Evolutionary conservation across 441 rosid genomes (phyloP).

Genomic region (Hura crepitans): DNA sequence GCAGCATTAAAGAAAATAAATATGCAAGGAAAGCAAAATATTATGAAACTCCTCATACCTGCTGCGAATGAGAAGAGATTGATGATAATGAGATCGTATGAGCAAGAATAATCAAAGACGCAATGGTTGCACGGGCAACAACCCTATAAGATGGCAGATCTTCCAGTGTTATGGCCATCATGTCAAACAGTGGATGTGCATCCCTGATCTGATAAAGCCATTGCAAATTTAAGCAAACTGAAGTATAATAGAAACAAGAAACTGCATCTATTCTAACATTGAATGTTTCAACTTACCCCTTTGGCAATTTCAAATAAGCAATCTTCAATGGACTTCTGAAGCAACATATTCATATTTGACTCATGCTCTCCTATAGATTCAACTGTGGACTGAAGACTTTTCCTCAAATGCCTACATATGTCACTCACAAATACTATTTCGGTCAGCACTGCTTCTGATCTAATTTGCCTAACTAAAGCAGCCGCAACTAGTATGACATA

Average conservation of each 20-base stretch:
- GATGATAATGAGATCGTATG: conserved; percentile 71
- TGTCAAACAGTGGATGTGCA: conserved; percentile 56
- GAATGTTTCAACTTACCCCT: conserved; percentile 50
- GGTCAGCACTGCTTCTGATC: conserved; percentile 56
- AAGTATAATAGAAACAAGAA: conserved; percentile 18
- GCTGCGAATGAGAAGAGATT: conserved; percentile 49
- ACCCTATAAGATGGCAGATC: conserved; percentile 73
- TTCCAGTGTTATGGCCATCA: conserved; percentile 83
- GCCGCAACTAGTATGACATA: conserved; percentile 68
- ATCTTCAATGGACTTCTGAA: conserved; percentile 87
- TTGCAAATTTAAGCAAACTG: conserved; percentile 18
- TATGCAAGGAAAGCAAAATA: background rate
- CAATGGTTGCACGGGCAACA: conserved; percentile 71
- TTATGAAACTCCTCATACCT: conserved; percentile 41
- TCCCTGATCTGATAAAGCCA: conserved; percentile 51
- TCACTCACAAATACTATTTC: conserved; percentile 85
- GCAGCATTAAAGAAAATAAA: background rate
- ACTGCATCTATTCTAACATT: background rate
- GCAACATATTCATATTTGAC: conserved; percentile 52
- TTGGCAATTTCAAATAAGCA: conserved; percentile 86
- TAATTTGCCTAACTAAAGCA: conserved; percentile 67
- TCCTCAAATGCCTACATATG: conserved; percentile 90
- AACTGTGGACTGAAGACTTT: conserved; percentile 76
- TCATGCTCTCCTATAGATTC: conserved; percentile 70
- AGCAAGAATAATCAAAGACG: conserved; percentile 77